Conservation (phyloP, 2,329 filamentous ascomycete genomes). For the Venturia oleaginea region DNA sequence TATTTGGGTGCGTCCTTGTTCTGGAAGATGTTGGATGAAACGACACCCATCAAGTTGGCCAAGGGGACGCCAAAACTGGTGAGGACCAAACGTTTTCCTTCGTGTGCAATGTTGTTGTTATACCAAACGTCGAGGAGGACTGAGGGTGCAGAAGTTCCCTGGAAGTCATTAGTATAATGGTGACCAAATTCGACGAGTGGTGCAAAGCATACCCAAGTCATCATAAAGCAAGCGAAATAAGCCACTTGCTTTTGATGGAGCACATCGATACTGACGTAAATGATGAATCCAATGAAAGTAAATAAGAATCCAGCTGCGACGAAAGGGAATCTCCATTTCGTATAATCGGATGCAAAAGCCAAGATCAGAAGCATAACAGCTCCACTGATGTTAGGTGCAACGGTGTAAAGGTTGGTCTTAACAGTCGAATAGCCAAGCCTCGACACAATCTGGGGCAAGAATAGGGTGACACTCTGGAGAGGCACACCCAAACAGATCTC, state of each 20-base stretch:
- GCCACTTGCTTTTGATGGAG: slow-evolving; percentile 52
- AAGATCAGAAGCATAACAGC: slow-evolving; percentile 63
- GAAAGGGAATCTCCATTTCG: slow-evolving; percentile 62
- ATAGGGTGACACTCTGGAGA: slow-evolving; percentile 47
- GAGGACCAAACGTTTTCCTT: slow-evolving; percentile 60
- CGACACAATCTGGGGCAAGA: slow-evolving; percentile 49
- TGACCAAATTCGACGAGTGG: background rate
- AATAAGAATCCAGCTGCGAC: slow-evolving; percentile 65
- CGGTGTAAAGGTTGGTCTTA: slow-evolving; percentile 71
- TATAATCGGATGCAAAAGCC: slow-evolving; percentile 60
- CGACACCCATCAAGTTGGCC: slow-evolving; percentile 68
- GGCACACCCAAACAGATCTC: slow-evolving; percentile 53
- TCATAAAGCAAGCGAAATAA: slow-evolving; percentile 73
- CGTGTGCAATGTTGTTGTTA: slow-evolving; percentile 75
- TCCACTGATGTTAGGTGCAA: slow-evolving; percentile 68
- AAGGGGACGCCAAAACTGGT: slow-evolving; percentile 65
- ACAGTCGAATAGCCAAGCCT: slow-evolving; percentile 45
- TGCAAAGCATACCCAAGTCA: slow-evolving; percentile 47
- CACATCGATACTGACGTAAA: slow-evolving; percentile 63
- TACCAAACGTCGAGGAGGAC: slow-evolving; percentile 64
- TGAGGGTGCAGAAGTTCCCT: slow-evolving; percentile 60
- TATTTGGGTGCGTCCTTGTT: slow-evolving; percentile 50
- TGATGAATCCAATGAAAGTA: slow-evolving; percentile 69
- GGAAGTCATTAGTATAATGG: background rate
- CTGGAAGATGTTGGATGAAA: slow-evolving; percentile 59